Evolutionary conservation across 306 rosid genomes (phyloP), one percentile per base, ranked within the genome.

Genomic region (Cicer yamashitae): DNA sequence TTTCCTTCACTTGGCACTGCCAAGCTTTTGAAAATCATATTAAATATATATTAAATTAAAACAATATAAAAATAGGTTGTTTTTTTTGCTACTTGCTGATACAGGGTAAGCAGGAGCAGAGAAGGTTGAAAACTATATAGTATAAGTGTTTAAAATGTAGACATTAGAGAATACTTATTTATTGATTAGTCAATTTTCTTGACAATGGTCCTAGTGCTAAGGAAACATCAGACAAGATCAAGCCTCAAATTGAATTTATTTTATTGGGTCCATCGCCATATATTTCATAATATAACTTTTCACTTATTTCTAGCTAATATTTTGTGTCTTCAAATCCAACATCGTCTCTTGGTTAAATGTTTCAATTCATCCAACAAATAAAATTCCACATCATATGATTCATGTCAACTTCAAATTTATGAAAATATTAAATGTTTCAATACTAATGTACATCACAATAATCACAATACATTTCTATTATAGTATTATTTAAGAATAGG

Each of bases 151-250:
- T 67, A 25, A 48, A 58, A 48, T 40, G 58, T 40, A 48, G 18
- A 11, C 38, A 65, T 73, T 59, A 20, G 57, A 22, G 22, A 34
- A n/a, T 7, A 59, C 3, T 66, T 66, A 4, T 40, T 56, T 67
- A 79, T 58, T 64, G 37, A 85, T 80, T 76, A 72, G 84, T 84
- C 87, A 73, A 81, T 82, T 80, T 78, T 70, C 44, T 63, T 65
- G 87, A 76, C 79, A 54, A 66, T 75, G 76, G 82, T 73, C 89
- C 79, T 83, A 6, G 22, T 89, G 94, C 79, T 77, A 75, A 79
- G 91, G 89, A 82, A 86, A 89, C 92, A 85, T 76, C 41, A 78
- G 94, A 85, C 91, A 86, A 57, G 66, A 80, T 61, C 68, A 70
- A 77, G 52, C 62, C 79, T 46, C 84, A 70, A 65, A 12, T 68